Evolutionary conservation across 331 rosid species (phyloP).

Genomic region (Dryas integrifolia): DNA sequence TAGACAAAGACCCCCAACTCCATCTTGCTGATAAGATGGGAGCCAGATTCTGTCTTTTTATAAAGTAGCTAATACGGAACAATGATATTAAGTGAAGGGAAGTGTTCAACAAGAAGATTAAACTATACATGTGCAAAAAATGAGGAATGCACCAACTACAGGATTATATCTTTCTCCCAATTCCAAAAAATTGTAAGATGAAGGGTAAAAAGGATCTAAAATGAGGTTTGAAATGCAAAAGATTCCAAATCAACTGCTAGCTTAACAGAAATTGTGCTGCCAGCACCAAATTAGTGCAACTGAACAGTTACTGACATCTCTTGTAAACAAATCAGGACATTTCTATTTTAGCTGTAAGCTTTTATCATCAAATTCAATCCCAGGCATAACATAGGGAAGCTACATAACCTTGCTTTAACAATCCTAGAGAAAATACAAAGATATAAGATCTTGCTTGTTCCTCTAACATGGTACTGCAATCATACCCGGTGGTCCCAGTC

Average conservation of each 20-base stretch:
- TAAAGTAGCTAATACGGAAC: no score
- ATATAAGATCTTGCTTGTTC: conserved; percentile 9
- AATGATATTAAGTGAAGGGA: no score
- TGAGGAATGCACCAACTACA: background rate
- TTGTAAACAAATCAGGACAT: background rate
- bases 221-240: background rate
- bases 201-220: background rate
- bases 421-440: conserved; percentile 6
- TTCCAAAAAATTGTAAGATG: background rate
- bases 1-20: no score
- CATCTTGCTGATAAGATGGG: no score
- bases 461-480: conserved; percentile 4
- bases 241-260: background rate
- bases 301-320: background rate
- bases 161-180: background rate
- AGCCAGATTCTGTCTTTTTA: no score
- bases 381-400: background rate
- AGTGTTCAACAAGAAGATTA: no score
- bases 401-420: background rate
- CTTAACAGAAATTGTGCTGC: background rate
- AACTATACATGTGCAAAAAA: no score
- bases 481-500: conserved; percentile 11
- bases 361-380: background rate
- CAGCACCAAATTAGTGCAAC: background rate
- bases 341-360: background rate